Conservation (phyloP, 805 yeast species). For the Suhomyces canberraensis region DNA sequence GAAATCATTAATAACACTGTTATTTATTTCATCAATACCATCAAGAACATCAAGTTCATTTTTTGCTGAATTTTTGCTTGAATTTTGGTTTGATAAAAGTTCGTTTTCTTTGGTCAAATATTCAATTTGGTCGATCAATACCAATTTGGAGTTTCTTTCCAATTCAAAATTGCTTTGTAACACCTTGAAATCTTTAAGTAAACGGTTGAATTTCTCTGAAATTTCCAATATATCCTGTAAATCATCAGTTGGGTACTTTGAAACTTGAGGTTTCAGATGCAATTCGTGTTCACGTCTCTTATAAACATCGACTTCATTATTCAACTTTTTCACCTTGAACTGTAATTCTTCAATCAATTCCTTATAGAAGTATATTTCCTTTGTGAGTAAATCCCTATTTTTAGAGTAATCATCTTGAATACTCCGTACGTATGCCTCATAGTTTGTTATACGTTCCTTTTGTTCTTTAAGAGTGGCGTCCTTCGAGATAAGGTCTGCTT, state of each 20-base stretch:
- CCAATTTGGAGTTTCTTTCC: conserved; percentile 49
- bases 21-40: conserved; percentile 1
- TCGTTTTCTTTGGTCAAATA: conserved; percentile 38
- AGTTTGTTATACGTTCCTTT: conserved; percentile 19
- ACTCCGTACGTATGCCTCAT: conserved; percentile 26
- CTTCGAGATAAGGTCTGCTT: conserved; percentile 28
- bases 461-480: conserved; percentile 25
- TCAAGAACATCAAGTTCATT: conserved; percentile 7
- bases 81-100: conserved; percentile 9
- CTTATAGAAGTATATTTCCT: conserved; percentile 31
- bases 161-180: conserved; percentile 50
- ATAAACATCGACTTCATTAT: conserved; percentile 14
- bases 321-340: conserved; percentile 18
- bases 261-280: conserved; percentile 2
- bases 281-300: conserved; percentile 5
- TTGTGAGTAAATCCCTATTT: conserved; percentile 24
- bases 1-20: conserved; percentile 5
- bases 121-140: conserved; percentile 55
- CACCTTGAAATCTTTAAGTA: conserved; percentile 35
- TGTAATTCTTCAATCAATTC: conserved; percentile 33
- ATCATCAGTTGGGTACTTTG: conserved; percentile 4
- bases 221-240: conserved; percentile 12
- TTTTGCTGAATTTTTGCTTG: conserved; percentile 7
- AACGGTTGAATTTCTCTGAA: conserved; percentile 26
- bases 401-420: conserved; percentile 28